Evolutionary conservation across 176 grass and related monocot species (phyloP).

Genomic region (Aegilops speltoides): DNA sequence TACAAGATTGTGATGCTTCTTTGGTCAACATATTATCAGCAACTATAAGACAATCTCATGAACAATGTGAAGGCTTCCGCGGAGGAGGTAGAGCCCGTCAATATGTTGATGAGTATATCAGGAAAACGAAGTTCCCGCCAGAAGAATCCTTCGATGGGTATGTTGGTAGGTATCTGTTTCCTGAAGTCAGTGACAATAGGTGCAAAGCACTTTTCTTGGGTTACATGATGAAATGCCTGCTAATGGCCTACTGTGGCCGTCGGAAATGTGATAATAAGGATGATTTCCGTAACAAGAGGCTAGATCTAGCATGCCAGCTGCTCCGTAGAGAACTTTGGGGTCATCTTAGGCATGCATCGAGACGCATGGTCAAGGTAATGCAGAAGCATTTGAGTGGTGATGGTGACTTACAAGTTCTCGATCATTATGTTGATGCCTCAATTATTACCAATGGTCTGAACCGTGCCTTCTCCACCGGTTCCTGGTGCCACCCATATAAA

Average conservation of each 20-base stretch:
- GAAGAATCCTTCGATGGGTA: slow-evolving; percentile 68
- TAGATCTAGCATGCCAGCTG: slow-evolving; percentile 68
- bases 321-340: slow-evolving; percentile 61
- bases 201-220: slow-evolving; percentile 69
- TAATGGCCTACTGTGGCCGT: slow-evolving; percentile 58
- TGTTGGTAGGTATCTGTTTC: slow-evolving; percentile 64
- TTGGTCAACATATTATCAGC: slow-evolving; percentile 65
- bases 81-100: slow-evolving; percentile 43
- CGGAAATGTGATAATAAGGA: slow-evolving; percentile 88
- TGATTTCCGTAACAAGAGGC: slow-evolving; percentile 89
- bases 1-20: slow-evolving; percentile 62
- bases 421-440: slow-evolving; percentile 57
- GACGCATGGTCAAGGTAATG: slow-evolving; percentile 67
- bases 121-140: slow-evolving; percentile 69
- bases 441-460: slow-evolving; percentile 82
- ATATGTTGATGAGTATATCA: slow-evolving; percentile 54
- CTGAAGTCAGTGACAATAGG: slow-evolving; percentile 47
- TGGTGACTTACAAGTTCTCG: slow-evolving; percentile 47
- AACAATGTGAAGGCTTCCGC: slow-evolving; percentile 61
- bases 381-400: slow-evolving; percentile 81
- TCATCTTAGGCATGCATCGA: slow-evolving; percentile 58
- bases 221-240: slow-evolving; percentile 88
- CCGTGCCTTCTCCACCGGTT: slow-evolving; percentile 77
- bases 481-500: slow-evolving; percentile 69
- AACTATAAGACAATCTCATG: slow-evolving; percentile 59